Evolutionary conservation across 345 rosid species (phyloP).

Genomic region (Cardiospermum halicacabum): DNA sequence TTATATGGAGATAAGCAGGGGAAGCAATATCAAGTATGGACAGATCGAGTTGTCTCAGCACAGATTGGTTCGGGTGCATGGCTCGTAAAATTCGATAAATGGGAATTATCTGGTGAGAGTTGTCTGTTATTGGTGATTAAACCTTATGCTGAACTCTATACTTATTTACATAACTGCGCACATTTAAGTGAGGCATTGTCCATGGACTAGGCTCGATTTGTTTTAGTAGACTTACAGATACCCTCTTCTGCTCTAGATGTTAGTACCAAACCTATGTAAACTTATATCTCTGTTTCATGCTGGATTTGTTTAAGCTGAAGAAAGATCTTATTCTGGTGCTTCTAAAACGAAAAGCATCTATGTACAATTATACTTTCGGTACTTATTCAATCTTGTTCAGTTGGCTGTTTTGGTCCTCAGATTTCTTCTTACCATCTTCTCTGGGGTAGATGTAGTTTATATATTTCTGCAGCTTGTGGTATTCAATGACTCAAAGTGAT

Average conservation of each 20-base stretch:
- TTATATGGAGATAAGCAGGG: slow-evolving; percentile 59
- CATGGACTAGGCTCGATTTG: background rate
- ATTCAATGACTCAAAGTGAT: background rate
- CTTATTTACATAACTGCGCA: background rate
- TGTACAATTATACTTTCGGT: background rate
- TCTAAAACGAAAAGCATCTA: background rate
- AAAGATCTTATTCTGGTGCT: background rate
- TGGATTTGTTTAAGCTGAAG: background rate
- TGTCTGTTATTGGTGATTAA: background rate
- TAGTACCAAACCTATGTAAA: background rate
- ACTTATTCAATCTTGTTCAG: background rate
- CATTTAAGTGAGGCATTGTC: background rate
- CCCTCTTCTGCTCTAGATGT: background rate
- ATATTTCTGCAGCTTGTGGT: background rate
- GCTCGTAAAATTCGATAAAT: slow-evolving; percentile 69
- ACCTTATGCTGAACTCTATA: background rate
- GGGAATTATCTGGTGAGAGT: slow-evolving; percentile 67
- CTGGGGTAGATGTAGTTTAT: background rate
- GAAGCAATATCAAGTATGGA: slow-evolving; percentile 51
- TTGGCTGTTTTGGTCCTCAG: background rate
- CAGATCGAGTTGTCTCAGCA: slow-evolving; percentile 52
- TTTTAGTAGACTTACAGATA: background rate
- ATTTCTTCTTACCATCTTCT: background rate
- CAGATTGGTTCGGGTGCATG: slow-evolving; percentile 59
- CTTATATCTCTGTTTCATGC: background rate